phyloP scores from a whole-genome alignment of 1,284 basidiomycete species.

The Marasmius sp. region DNA sequence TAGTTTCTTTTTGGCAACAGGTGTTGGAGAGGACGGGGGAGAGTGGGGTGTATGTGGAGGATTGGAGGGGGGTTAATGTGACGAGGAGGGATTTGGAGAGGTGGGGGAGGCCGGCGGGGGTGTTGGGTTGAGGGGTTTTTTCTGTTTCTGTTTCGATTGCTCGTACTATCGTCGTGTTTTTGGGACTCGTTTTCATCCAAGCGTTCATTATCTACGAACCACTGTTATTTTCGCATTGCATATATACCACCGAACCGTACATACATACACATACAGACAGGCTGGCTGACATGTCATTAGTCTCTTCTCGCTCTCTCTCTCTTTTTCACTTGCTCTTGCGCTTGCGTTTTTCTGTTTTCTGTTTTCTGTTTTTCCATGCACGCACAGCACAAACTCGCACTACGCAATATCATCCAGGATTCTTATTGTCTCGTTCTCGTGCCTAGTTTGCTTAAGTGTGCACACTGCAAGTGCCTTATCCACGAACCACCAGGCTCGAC shows the following conservation, averaged over 20 bases:
- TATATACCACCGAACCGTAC: too few species aligned
- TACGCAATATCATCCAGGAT: too few species aligned
- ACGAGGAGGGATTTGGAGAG: slow-evolving; percentile 31
- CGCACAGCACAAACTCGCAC: too few species aligned
- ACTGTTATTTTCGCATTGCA: too few species aligned
- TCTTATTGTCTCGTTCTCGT: too few species aligned
- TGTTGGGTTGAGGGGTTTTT: neutral
- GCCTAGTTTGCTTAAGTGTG: too few species aligned
- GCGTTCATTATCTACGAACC: too few species aligned
- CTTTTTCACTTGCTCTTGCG: neutral
- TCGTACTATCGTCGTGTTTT: neutral
- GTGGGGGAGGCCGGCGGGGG: slow-evolving; percentile 2
- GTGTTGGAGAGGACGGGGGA: slow-evolving; percentile 47
- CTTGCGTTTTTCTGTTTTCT: neutral
- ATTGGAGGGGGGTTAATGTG: slow-evolving; percentile 46
- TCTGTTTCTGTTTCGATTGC: neutral
- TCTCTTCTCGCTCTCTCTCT: neutral
- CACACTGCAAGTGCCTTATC: too few species aligned
- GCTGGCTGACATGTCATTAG: too few species aligned
- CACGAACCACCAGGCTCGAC: too few species aligned
- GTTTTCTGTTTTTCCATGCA: neutral
- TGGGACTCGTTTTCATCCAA: neutral
- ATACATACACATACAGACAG: too few species aligned
- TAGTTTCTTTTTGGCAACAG: slow-evolving; percentile 50
- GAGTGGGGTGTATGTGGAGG: slow-evolving; percentile 56